Evolutionary conservation across 345 rosid species (phyloP).

Genomic region (Mercurialis annua): DNA sequence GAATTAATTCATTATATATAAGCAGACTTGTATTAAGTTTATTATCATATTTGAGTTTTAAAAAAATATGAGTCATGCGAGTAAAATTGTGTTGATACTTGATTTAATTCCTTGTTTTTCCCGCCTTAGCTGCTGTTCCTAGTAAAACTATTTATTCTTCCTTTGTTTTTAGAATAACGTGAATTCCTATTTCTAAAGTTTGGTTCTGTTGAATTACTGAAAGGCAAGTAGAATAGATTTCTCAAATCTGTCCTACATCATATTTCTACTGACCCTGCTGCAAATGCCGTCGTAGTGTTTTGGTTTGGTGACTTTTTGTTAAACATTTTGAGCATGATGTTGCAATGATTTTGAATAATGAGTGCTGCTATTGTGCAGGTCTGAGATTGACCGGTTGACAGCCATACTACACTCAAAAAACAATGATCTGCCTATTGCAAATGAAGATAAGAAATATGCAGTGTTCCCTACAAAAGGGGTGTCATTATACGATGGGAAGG

Average conservation of each 20-base stretch:
- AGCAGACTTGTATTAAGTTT: no score
- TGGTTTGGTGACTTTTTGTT: not conserved
- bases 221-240: no score
- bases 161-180: not conserved
- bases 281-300: not conserved
- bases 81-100: no score
- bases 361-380: slow-evolving; percentile 37
- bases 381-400: slow-evolving; percentile 81
- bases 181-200: not conserved
- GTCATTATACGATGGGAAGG: slow-evolving; percentile 33
- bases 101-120: no score
- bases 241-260: no score
- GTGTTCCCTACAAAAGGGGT: slow-evolving; percentile 27
- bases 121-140: no score
- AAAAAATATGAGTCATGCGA: no score
- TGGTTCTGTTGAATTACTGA: no score
- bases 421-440: slow-evolving; percentile 37
- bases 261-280: not conserved
- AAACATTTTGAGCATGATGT: not conserved
- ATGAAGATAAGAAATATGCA: slow-evolving; percentile 46
- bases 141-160: not conserved
- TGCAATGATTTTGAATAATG: not conserved
- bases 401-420: slow-evolving; percentile 61
- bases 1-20: no score
- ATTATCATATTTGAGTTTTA: no score